These are phyloP conservation scores for Leccinum pallidistipes DNA, from an alignment of 1,284 basidiomycete genomes.

Conservation along the genomic window DNA sequence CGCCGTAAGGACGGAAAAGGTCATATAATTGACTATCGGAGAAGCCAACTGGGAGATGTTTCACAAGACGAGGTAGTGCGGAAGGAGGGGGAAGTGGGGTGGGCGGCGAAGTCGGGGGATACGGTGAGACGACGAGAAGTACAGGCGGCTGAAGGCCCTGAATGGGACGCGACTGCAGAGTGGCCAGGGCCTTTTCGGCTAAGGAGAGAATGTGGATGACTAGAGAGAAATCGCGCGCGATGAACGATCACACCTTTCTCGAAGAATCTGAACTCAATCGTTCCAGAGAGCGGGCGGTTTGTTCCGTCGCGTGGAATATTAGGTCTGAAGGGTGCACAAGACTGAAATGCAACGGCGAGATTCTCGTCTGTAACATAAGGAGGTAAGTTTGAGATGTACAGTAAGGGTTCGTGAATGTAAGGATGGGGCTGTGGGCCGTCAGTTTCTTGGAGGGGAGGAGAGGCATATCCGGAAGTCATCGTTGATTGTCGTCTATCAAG, in stretches of 20 bases:
- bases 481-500: conserved; percentile 29
- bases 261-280: conserved; percentile 75
- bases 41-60: conserved; percentile 67
- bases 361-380: conserved; percentile 70
- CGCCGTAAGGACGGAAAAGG: conserved; percentile 70
- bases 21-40: conserved; percentile 79
- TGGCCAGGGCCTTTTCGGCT: conserved; percentile 89
- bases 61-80: conserved; percentile 73
- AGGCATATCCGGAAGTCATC: conserved; percentile 40
- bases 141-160: conserved; percentile 55
- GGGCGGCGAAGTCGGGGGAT: conserved; percentile 69
- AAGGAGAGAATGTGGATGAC: conserved; percentile 16
- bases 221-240: conserved; percentile 7
- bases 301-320: conserved; percentile 63
- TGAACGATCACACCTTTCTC: conserved; percentile 62
- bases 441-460: conserved; percentile 34
- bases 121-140: conserved; percentile 68
- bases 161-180: conserved; percentile 72
- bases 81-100: conserved; percentile 71
- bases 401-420: conserved; percentile 75
- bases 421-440: conserved; percentile 53
- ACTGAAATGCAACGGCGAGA: conserved; percentile 66
- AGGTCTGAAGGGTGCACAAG: conserved; percentile 77
- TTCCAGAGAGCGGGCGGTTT: conserved; percentile 55
- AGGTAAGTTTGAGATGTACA: conserved; percentile 75